Conservation (phyloP, 345 rosid genomes). For the Limnanthes douglasii region DNA sequence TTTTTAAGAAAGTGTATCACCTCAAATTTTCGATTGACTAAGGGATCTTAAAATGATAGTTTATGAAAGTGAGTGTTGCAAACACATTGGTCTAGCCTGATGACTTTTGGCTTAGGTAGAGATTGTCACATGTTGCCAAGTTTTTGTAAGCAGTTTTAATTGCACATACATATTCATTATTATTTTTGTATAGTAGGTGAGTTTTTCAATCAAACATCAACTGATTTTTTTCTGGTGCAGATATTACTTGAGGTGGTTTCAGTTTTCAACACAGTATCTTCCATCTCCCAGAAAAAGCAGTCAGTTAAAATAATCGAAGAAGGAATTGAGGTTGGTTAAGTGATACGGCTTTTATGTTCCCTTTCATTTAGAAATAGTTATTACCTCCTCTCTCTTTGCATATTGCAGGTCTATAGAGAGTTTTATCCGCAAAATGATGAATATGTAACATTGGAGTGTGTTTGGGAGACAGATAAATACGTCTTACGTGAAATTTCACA, state of each 20-base stretch:
- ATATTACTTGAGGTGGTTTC: constrained; percentile 59
- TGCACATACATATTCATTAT: background rate
- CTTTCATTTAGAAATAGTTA: constrained; percentile 3
- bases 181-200: background rate
- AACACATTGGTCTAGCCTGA: background rate
- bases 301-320: constrained; percentile 49
- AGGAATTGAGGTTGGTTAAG: constrained; percentile 52
- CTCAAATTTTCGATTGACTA: too few species aligned
- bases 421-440: constrained; percentile 44
- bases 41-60: too few species aligned
- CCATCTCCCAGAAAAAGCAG: constrained; percentile 58
- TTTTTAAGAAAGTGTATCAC: background rate
- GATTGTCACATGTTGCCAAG: background rate
- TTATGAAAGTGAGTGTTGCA: too few species aligned
- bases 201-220: background rate
- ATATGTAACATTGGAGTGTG: constrained; percentile 35
- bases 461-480: constrained; percentile 53
- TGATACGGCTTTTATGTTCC: background rate
- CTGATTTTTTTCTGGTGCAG: constrained; percentile 18
- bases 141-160: background rate
- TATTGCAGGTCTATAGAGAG: constrained; percentile 51
- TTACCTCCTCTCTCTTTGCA: background rate
- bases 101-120: background rate
- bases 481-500: constrained; percentile 33
- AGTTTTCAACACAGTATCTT: constrained; percentile 49